These are phyloP conservation scores for Cercospora janseana DNA, from an alignment of 2,329 filamentous ascomycete genomes.

Conservation along the genomic window DNA sequence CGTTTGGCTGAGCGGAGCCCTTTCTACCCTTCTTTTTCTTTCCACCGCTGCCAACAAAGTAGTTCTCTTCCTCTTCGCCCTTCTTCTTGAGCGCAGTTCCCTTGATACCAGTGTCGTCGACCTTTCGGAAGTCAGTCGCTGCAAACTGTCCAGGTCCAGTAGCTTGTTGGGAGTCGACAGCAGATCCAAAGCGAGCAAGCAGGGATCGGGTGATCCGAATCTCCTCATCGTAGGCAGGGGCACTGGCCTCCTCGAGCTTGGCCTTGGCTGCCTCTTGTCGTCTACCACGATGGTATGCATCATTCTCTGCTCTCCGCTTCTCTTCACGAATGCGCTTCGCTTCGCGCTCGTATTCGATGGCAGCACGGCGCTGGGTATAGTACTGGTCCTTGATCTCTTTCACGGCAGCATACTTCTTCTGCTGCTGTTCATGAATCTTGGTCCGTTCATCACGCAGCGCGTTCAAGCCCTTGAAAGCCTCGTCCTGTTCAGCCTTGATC, in stretches of 20 bases:
- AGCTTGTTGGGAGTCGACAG: constrained; percentile 62
- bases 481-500: constrained; percentile 90
- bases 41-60: constrained; percentile 68
- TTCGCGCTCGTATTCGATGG: constrained; percentile 78
- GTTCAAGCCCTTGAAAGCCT: constrained; percentile 84
- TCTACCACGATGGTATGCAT: constrained; percentile 67
- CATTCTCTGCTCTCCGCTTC: constrained; percentile 76
- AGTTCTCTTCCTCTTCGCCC: constrained; percentile 74
- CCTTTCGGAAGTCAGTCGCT: constrained; percentile 75
- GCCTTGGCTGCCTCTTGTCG: constrained; percentile 73
- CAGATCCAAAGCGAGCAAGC: constrained; percentile 82
- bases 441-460: constrained; percentile 79
- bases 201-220: constrained; percentile 85
- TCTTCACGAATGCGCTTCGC: constrained; percentile 72
- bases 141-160: constrained; percentile 66
- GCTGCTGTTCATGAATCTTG: constrained; percentile 79
- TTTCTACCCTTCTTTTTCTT: constrained; percentile 80
- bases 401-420: constrained; percentile 78
- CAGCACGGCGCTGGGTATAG: constrained; percentile 79
- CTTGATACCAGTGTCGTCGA: constrained; percentile 81
- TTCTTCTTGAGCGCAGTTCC: constrained; percentile 84
- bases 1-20: constrained; percentile 72
- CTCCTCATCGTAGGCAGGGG: constrained; percentile 87
- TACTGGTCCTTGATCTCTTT: constrained; percentile 88
- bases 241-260: constrained; percentile 75